Evolutionary conservation across 805 yeast genomes (phyloP).

Genomic region (Jamesozyma lodderae): DNA sequence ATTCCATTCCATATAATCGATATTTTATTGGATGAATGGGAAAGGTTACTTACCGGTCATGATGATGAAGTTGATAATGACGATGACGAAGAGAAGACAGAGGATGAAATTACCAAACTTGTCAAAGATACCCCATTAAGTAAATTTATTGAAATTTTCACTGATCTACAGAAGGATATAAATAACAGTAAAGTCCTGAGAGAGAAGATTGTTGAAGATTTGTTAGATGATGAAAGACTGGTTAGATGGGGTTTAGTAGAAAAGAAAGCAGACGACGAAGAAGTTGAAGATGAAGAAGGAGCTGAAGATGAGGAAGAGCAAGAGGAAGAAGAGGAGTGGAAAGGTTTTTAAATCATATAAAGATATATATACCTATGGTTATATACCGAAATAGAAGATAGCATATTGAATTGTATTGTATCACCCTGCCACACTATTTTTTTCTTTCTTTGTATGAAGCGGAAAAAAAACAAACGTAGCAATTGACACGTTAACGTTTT

Average conservation of each 20-base stretch:
- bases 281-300: conserved; percentile 25
- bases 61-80: conserved; percentile 40
- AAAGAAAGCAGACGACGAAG: conserved; percentile 17
- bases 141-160: conserved; percentile 52
- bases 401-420: not conserved
- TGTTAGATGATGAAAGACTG: conserved; percentile 56
- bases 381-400: too few species aligned
- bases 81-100: conserved; percentile 35
- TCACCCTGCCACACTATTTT: too few species aligned
- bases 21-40: conserved; percentile 77
- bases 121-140: conserved; percentile 44
- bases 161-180: conserved; percentile 39
- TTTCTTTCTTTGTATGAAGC: too few species aligned
- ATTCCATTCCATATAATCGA: conserved; percentile 81
- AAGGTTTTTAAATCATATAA: conserved; percentile 28
- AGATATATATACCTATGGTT: too few species aligned
- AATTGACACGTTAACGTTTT: conserved; percentile 3
- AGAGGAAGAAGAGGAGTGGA: conserved; percentile 34
- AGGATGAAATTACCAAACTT: conserved; percentile 25
- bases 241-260: conserved; percentile 50
- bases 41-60: conserved; percentile 47
- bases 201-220: conserved; percentile 53
- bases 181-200: conserved; percentile 54
- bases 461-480: not conserved
- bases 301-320: conserved; percentile 15